Percentiles rank a stretch among this genome's conserved stretches.
Evolutionary conservation across 192 early-diverging fungal genomes (phyloP).

Genomic region (Bifiguratus adelaidae): DNA sequence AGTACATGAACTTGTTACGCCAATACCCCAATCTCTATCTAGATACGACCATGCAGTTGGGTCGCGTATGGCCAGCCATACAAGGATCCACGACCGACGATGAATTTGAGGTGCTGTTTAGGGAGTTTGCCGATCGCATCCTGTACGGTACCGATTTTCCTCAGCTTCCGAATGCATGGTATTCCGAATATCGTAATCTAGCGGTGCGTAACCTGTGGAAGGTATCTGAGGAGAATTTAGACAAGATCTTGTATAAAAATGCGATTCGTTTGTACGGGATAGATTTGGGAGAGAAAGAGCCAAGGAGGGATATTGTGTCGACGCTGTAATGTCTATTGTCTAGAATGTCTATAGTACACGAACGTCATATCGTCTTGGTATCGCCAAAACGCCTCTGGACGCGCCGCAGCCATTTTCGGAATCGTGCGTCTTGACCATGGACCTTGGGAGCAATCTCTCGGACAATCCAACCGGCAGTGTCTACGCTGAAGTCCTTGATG

Average conservation of each 20-base stretch:
- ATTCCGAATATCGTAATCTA: constrained; percentile 20
- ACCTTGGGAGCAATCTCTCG: constrained; percentile 10
- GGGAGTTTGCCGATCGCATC: constrained; percentile 16
- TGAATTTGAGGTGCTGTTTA: constrained; percentile 7
- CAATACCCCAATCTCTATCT: constrained; percentile 23
- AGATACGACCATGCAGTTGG: constrained; percentile 23
- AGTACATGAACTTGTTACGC: constrained; percentile 21
- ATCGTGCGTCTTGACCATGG: not conserved
- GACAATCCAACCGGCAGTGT: constrained; percentile 13
- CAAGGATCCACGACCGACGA: constrained; percentile 10
- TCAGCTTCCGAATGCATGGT: constrained; percentile 23
- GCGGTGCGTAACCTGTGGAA: not conserved
- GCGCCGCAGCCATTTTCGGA: constrained; percentile 2
- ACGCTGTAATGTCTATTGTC: too few species aligned
- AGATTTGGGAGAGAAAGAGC: too few species aligned
- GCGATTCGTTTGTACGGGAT: constrained; percentile 17
- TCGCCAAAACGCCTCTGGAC: too few species aligned
- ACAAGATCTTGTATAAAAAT: constrained; percentile 22
- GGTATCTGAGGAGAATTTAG: constrained; percentile 8
- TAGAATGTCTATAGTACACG: too few species aligned
- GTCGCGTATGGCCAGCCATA: constrained; percentile 8
- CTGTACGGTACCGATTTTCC: constrained; percentile 27
- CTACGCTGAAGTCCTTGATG: constrained; percentile 6
- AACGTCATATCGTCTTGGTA: too few species aligned
- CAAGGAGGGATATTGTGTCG: too few species aligned